Evolutionary conservation across 768 basidiomycete species (phyloP).

Genomic region (Auriscalpium microsporum): DNA sequence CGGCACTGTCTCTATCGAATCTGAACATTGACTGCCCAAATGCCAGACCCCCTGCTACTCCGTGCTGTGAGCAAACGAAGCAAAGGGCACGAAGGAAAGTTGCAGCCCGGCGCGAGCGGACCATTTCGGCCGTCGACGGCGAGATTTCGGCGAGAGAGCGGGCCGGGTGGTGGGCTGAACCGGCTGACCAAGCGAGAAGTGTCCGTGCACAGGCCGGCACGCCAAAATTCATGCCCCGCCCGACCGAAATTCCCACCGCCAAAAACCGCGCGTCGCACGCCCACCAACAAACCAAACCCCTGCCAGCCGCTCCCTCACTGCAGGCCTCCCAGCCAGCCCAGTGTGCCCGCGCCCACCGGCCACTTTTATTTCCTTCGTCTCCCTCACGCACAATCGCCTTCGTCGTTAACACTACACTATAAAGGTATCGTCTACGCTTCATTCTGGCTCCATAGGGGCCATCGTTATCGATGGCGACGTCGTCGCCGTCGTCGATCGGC

Average conservation of each 20-base stretch:
- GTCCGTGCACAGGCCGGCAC: neutral
- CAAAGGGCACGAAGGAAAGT: too few species aligned
- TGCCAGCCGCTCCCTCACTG: neutral
- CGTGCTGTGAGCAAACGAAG: too few species aligned
- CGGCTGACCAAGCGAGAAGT: neutral
- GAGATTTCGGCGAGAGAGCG: too few species aligned
- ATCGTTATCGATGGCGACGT: conserved; percentile 5
- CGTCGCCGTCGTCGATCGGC: conserved; percentile 9
- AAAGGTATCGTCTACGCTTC: conserved; percentile 4
- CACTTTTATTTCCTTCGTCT: neutral
- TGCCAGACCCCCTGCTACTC: too few species aligned
- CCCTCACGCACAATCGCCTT: conserved; percentile 6
- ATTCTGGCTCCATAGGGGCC: neutral
- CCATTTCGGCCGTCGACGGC: too few species aligned
- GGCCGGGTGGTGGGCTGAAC: too few species aligned
- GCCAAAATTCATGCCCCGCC: neutral
- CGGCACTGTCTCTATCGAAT: too few species aligned
- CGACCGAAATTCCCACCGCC: neutral
- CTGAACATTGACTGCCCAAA: too few species aligned
- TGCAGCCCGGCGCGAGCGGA: too few species aligned
- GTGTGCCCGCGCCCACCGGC: neutral
- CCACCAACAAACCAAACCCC: neutral
- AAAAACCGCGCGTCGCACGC: neutral
- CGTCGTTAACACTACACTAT: neutral
- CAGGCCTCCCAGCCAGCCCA: neutral